These are phyloP conservation scores for Chaetoscypha palmicola DNA, from an alignment of 2,329 filamentous ascomycete species.

Conservation along the genomic window DNA sequence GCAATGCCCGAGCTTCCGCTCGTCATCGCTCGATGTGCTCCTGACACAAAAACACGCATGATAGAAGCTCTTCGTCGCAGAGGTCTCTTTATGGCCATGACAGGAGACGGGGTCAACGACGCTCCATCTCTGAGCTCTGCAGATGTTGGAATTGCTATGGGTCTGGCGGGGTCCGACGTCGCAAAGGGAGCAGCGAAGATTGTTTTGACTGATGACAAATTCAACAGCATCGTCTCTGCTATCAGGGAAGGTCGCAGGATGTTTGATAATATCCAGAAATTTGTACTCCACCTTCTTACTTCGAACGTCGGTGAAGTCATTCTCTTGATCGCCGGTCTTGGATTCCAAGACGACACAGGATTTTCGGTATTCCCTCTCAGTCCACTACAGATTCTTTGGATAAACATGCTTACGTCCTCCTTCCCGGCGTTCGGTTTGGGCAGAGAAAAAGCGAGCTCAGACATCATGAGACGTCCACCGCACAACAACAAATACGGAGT, in stretches of 20 bases:
- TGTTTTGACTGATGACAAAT: slow-evolving; percentile 49
- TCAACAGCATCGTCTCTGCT: slow-evolving; percentile 45
- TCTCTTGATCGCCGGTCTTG: slow-evolving; percentile 49
- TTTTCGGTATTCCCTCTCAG: slow-evolving; percentile 52
- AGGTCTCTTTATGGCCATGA: slow-evolving; percentile 46
- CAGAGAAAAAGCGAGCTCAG: slow-evolving; percentile 46
- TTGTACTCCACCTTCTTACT: slow-evolving; percentile 48
- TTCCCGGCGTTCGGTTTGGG: slow-evolving; percentile 55
- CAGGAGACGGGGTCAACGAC: slow-evolving; percentile 51
- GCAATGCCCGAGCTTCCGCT: slow-evolving; percentile 42
- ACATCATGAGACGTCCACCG: slow-evolving; percentile 48
- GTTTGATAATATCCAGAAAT: slow-evolving; percentile 51
- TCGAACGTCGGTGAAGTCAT: slow-evolving; percentile 52
- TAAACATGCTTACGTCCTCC: slow-evolving; percentile 56
- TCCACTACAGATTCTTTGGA: slow-evolving; percentile 55
- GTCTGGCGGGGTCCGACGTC: slow-evolving; percentile 51
- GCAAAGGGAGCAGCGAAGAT: slow-evolving; percentile 52
- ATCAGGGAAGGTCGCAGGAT: slow-evolving; percentile 47
- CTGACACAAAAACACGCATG: slow-evolving; percentile 48
- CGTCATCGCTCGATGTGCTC: slow-evolving; percentile 48
- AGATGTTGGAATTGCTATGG: slow-evolving; percentile 56
- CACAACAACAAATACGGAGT: slow-evolving; percentile 43
- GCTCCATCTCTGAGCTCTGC: slow-evolving; percentile 45
- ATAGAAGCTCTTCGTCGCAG: slow-evolving; percentile 46
- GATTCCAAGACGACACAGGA: slow-evolving; percentile 45